phyloP scores from a whole-genome alignment of 306 rosid species.

The Fagus crenata region DNA sequence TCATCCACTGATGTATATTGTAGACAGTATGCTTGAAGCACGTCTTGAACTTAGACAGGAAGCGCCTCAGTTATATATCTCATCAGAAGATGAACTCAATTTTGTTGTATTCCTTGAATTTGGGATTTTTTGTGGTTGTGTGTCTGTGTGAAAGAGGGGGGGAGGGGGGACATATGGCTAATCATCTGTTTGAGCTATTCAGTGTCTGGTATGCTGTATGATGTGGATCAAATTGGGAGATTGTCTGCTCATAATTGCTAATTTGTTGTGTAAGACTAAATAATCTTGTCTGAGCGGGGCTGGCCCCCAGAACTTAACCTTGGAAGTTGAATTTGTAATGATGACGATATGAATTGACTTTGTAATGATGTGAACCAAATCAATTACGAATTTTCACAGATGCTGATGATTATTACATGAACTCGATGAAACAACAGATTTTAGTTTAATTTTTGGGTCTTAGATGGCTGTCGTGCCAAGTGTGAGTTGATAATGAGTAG shows the following conservation, averaged over 20 bases:
- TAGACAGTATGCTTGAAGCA: background rate
- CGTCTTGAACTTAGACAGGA: background rate
- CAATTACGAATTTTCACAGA: background rate
- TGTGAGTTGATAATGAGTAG: background rate
- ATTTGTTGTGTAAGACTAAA: background rate
- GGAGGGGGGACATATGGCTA: background rate
- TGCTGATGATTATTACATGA: background rate
- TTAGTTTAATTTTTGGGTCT: background rate
- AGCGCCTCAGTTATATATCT: no score
- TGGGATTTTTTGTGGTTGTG: no score
- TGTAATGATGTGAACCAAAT: background rate
- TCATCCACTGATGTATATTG: no score
- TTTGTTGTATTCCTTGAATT: no score
- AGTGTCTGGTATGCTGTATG: background rate
- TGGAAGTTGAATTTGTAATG: background rate
- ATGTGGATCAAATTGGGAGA: background rate
- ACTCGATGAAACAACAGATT: background rate
- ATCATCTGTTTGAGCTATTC: background rate
- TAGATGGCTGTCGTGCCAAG: background rate
- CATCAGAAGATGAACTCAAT: no score
- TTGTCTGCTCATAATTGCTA: background rate
- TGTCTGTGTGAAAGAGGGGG: no score
- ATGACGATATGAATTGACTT: background rate
- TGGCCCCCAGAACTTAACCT: background rate
- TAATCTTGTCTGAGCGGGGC: background rate